phyloP scores from a whole-genome alignment of 805 yeast species.

The Wickerhamiella qilinensis region DNA sequence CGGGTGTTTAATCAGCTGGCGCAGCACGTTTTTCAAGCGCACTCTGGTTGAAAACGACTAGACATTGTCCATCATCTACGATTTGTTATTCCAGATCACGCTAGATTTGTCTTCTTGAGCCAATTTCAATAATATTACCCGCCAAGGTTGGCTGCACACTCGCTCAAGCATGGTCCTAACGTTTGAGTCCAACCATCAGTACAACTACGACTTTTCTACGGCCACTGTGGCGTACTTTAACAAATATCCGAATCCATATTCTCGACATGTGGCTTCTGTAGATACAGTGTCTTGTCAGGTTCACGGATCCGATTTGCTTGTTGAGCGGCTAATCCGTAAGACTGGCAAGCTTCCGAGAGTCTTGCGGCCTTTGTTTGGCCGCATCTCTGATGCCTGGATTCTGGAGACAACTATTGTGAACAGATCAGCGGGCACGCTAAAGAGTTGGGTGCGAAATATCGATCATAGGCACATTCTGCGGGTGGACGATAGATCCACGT shows the following conservation, averaged over 20 bases:
- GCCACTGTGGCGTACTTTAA: constrained; percentile 65
- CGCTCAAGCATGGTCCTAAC: constrained; percentile 64
- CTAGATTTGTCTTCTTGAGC: too few species aligned
- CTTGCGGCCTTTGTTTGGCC: constrained; percentile 59
- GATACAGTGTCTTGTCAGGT: constrained; percentile 43
- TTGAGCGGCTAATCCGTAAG: constrained; percentile 62
- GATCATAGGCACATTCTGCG: constrained; percentile 68
- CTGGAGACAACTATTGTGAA: constrained; percentile 65
- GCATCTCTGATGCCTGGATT: constrained; percentile 59
- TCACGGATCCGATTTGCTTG: constrained; percentile 44
- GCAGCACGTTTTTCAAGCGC: too few species aligned
- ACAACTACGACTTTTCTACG: constrained; percentile 44
- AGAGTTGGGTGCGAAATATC: constrained; percentile 62
- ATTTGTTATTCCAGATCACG: too few species aligned
- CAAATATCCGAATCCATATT: constrained; percentile 60
- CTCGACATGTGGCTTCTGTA: constrained; percentile 67
- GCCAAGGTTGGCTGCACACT: too few species aligned
- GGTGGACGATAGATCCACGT: constrained; percentile 62
- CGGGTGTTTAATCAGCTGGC: too few species aligned
- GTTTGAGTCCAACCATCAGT: constrained; percentile 39
- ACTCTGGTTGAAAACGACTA: too few species aligned
- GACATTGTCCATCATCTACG: too few species aligned
- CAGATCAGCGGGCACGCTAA: constrained; percentile 36
- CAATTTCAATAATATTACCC: too few species aligned
- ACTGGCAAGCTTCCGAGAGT: constrained; percentile 68